Conservation (phyloP, 1,284 basidiomycete species). For the Exobasidium rhododendri region DNA sequence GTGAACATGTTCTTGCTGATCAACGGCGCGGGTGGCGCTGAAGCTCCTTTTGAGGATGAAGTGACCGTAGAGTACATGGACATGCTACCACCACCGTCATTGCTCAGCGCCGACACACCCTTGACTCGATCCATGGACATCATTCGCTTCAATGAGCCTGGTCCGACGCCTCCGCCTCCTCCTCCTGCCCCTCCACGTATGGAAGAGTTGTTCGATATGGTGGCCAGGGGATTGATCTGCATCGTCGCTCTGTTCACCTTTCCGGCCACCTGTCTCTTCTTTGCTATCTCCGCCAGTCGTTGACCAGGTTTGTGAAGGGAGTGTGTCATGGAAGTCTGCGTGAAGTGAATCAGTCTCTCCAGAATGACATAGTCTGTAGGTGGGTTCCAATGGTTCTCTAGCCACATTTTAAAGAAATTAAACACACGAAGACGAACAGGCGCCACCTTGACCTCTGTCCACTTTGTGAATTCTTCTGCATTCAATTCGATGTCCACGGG, state of each 20-base stretch:
- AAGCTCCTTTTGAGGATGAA: constrained; percentile 5
- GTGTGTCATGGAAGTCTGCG: constrained; percentile 63
- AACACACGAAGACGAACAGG: constrained; percentile 84
- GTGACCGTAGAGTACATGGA: constrained; percentile 38
- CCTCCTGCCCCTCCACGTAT: too few species aligned
- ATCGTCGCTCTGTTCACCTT: constrained; percentile 1
- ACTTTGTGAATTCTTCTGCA: constrained; percentile 67
- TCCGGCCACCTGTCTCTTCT: constrained; percentile 56
- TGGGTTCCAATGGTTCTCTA: constrained; percentile 82
- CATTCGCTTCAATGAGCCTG: constrained; percentile 44
- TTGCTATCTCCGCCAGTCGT: constrained; percentile 70
- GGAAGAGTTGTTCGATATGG: constrained; percentile 12
- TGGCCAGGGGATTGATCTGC: neutral
- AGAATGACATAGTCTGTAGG: constrained; percentile 58
- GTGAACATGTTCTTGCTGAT: constrained; percentile 75
- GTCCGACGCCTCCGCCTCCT: constrained; percentile 36
- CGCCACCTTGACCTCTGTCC: constrained; percentile 79
- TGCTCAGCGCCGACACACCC: constrained; percentile 26
- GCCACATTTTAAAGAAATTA: constrained; percentile 88
- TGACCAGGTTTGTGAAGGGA: constrained; percentile 68
- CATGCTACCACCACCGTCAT: constrained; percentile 20
- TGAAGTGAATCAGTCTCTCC: constrained; percentile 65
- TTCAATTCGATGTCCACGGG: constrained; percentile 57
- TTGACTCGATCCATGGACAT: constrained; percentile 52
- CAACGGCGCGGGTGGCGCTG: constrained; percentile 62